Base-by-base conservation (phyloP, 805 yeast species). In the Starmerella lactis-condensi region DNA sequence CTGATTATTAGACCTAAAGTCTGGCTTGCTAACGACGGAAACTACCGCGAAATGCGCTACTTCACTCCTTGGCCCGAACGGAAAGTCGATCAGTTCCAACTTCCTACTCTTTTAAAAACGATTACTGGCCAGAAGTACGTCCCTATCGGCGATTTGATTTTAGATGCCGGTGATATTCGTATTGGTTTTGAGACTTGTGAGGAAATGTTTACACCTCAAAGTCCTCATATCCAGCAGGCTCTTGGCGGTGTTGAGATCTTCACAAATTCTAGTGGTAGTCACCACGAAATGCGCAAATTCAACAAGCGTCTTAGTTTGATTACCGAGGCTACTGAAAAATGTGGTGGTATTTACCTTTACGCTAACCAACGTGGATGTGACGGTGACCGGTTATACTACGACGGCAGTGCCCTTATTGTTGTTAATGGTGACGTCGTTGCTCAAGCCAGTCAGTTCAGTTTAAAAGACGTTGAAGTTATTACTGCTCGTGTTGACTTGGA, bases 101-200 rank as follows among this genome's bases (percentile, higher is more conserved):
- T 91, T 36, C 98, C 98, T 3, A 62, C 72, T 33, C 49, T 60
- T 42, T 69, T 89, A 33, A 69, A 68, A 38, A 61, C 62, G 38
- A 51, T 75, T 28, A 69, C 83, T 0, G 74, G 72, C 12, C 93
- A 82, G 52, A 40, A 53, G 17, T 53, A 60, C 9, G 91, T 79
- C 10, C 67, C 66, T 18, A 72, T 89, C 54, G 99, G 99, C 31
- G 96, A 89, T 60, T 91, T 91, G 34, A 76, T 79, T 4, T 59
- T 89, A 26, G 69, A 75, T 31, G 76, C 94, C 1, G 50, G 69
- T 36, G 95, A 83, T 46, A 81, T 96, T 0, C 72, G 75, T 26
- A 63, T 89, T 34, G 99, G 99, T n/a, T 79, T 85, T 27, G 99
- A 89, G 54, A 91, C 99, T 1, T 89, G 99, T 53, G 99, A 89